These are phyloP conservation scores for Pichia sp. DNA, from an alignment of 1,139 yeast genomes.

Conservation along the genomic window DNA sequence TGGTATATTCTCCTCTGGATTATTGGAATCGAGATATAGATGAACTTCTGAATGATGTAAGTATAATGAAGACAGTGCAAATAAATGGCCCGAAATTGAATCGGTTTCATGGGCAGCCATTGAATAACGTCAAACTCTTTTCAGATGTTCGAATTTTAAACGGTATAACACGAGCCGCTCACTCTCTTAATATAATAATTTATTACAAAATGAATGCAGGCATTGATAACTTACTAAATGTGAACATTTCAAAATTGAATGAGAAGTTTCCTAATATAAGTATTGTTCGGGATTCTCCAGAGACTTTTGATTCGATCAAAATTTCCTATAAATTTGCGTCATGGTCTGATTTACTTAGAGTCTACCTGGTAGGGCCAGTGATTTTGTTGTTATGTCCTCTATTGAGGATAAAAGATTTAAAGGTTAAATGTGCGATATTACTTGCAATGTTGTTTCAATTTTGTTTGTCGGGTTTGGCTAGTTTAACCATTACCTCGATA, in stretches of 20 bases:
- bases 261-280: neutral
- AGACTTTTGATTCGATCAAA: neutral
- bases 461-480: too few species aligned
- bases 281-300: neutral
- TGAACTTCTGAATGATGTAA: constrained; percentile 23
- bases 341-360: too few species aligned
- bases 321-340: too few species aligned
- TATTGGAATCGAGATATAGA: constrained; percentile 28
- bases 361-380: too few species aligned
- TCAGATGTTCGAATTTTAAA: constrained; percentile 39
- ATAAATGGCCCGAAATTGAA: constrained; percentile 16
- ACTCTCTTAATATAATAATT: constrained; percentile 31
- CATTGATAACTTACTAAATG: constrained; percentile 9
- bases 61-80: constrained; percentile 30
- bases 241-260: neutral
- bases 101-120: constrained; percentile 13
- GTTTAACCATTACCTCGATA: too few species aligned
- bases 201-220: constrained; percentile 13
- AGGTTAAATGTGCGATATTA: too few species aligned
- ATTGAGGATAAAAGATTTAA: too few species aligned
- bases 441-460: too few species aligned
- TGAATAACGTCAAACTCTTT: constrained; percentile 25
- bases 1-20: constrained; percentile 29
- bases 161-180: constrained; percentile 42
- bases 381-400: too few species aligned